Evolutionary conservation across 768 basidiomycete species (phyloP), one percentile per base, ranked within the genome.

Genomic region (Phlebiopsis gigantea): DNA sequence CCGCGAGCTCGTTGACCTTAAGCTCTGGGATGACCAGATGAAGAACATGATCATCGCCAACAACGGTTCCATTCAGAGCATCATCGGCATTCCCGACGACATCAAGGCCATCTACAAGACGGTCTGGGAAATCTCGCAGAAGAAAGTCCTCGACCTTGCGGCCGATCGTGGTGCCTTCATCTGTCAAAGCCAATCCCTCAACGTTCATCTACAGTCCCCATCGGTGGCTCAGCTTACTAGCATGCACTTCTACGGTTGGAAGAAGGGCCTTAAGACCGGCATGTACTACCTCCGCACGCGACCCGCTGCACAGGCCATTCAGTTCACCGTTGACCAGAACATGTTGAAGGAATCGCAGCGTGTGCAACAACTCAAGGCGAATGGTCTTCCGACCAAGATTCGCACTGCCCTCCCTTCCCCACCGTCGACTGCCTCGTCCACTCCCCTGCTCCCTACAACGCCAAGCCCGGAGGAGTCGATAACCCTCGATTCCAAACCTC

Each of bases 181-280:
- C 72, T 96, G 93, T 74, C 96, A 99, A 72, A 87, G 85, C 62
- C 96, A 98, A 75, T 89, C 87, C 59, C 75, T 99, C 69, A 98
- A 98, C 71, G 82, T 99, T 56, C 96, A 98, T 70, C 73, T 99
- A 47, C 85, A 90, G 68, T 77, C 87, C 39, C 96, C 96, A 28
- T 93, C 93, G 2, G 77, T 87, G 57, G 92, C 92, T 8, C 96
- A 99, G 71, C 77, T 99, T 60, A 95, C 93, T 39, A 90, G 87
- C 59, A 94, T 94, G 93, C 93, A 95, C 72, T 96, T 95, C 78
- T 98, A 98, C 69, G 97, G 94, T n/a, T 98, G 97, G 97, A 96
- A 96, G 82, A 93, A 93, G 75, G 97, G 97, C 30, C 75, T 99
- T 67, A 99, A 99, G 83, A 99, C 97, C 0, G 97, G 96, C 63